Evolutionary conservation across 2,329 filamentous ascomycete genomes (phyloP).

Genomic region (Coniochaeta hoffmannii): DNA sequence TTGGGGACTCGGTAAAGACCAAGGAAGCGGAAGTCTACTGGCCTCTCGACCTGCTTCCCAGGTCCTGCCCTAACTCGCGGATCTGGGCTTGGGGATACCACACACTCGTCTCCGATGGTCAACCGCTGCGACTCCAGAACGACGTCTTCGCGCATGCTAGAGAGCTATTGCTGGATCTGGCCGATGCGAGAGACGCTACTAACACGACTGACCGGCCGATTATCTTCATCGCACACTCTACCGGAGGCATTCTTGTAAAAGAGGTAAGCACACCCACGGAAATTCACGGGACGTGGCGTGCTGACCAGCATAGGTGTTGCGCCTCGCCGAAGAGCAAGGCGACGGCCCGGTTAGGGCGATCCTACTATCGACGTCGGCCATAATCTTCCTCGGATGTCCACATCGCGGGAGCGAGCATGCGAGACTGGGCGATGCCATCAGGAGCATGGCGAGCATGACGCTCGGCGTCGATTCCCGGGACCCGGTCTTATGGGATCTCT

Average conservation of each 20-base stretch:
- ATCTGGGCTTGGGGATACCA: constrained; percentile 24
- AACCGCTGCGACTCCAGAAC: constrained; percentile 18
- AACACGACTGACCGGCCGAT: constrained; percentile 13
- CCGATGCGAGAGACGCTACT: constrained; percentile 10
- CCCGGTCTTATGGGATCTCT: constrained; percentile 17
- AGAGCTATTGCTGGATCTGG: constrained; percentile 20
- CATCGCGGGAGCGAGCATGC: constrained; percentile 21
- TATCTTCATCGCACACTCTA: constrained; percentile 21
- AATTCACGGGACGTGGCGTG: background rate
- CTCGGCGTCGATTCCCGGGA: constrained; percentile 15
- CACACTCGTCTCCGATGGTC: constrained; percentile 15
- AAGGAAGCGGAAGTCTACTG: constrained; percentile 17
- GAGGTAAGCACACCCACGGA: constrained; percentile 14
- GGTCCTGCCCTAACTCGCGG: constrained; percentile 20
- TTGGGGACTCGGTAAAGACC: constrained; percentile 2
- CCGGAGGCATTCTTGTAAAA: constrained; percentile 23
- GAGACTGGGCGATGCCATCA: constrained; percentile 18
- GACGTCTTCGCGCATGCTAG: constrained; percentile 21
- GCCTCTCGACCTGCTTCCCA: constrained; percentile 22
- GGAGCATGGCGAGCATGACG: constrained; percentile 18
- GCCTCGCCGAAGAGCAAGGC: constrained; percentile 17
- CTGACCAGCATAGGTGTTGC: constrained; percentile 16
- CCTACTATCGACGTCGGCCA: constrained; percentile 17
- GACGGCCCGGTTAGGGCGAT: constrained; percentile 16
- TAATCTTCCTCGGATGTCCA: constrained; percentile 22